Conservation (phyloP, 1,139 yeast species). For the Candida gigantensis region DNA sequence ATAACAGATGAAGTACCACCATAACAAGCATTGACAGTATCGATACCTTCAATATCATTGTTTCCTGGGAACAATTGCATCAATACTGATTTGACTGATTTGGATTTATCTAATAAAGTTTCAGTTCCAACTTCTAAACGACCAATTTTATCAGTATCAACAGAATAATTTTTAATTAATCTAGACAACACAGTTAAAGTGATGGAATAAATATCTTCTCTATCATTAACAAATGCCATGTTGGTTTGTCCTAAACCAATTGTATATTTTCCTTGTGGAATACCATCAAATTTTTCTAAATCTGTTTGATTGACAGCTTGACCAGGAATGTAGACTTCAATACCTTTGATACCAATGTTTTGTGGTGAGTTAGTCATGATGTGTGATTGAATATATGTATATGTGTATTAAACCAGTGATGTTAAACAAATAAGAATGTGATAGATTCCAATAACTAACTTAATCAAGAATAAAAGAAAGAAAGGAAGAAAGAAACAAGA, state of each 20-base stretch:
- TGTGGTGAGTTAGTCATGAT: constrained; percentile 21
- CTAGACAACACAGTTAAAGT: constrained; percentile 79
- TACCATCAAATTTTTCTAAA: constrained; percentile 80
- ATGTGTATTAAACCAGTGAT: too few species aligned
- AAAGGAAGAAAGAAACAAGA: too few species aligned
- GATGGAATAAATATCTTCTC: constrained; percentile 96
- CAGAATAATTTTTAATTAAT: constrained; percentile 74
- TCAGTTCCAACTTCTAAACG: constrained; percentile 99
- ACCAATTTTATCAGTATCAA: constrained; percentile 82
- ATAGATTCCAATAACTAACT: too few species aligned
- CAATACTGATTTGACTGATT: constrained; percentile 92
- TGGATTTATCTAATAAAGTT: constrained; percentile 93
- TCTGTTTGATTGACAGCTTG: constrained; percentile 87
- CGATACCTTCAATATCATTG: constrained; percentile 93
- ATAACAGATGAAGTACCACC: constrained; percentile 97
- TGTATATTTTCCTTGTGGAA: constrained; percentile 94
- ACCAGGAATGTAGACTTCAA: constrained; percentile 85
- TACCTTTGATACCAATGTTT: constrained; percentile 95
- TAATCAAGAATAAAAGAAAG: too few species aligned
- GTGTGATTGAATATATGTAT: neutral
- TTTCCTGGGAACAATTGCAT: constrained; percentile 93
- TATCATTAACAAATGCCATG: constrained; percentile 95
- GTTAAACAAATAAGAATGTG: too few species aligned
- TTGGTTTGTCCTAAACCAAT: constrained; percentile 98
- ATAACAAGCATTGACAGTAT: constrained; percentile 96